Evolutionary conservation across 1,139 yeast genomes (phyloP).

Genomic region (Debaryomyces singareniensis): DNA sequence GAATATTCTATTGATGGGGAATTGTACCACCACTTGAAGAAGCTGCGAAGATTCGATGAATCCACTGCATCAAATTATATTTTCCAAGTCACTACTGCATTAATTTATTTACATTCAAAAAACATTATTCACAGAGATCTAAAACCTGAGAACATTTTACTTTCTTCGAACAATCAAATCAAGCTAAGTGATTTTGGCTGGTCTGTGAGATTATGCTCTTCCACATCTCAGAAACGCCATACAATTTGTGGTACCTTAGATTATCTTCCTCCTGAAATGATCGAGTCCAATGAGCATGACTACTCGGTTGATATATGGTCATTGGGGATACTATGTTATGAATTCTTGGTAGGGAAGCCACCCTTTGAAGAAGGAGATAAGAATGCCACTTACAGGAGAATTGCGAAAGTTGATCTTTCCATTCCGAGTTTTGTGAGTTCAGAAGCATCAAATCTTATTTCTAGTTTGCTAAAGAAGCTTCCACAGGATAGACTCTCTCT

Average conservation of each 20-base stretch:
- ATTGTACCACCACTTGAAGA: slow-evolving; percentile 64
- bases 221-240: slow-evolving; percentile 48
- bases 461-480: slow-evolving; percentile 51
- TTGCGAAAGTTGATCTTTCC: slow-evolving; percentile 66
- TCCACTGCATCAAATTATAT: slow-evolving; percentile 71
- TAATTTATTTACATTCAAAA: slow-evolving; percentile 68
- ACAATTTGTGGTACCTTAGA: slow-evolving; percentile 96
- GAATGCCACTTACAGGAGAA: slow-evolving; percentile 71
- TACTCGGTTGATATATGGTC: slow-evolving; percentile 88
- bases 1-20: slow-evolving; percentile 90
- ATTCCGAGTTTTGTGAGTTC: slow-evolving; percentile 65
- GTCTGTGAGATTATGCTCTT: slow-evolving; percentile 52
- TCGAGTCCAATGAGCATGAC: slow-evolving; percentile 77
- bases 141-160: slow-evolving; percentile 83
- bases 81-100: slow-evolving; percentile 76
- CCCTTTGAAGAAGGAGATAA: slow-evolving; percentile 83
- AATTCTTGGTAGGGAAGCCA: slow-evolving; percentile 81
- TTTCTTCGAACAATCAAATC: slow-evolving; percentile 65
- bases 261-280: slow-evolving; percentile 94
- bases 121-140: slow-evolving; percentile 86
- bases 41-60: slow-evolving; percentile 63
- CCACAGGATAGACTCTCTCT: slow-evolving; percentile 63
- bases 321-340: slow-evolving; percentile 80
- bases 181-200: slow-evolving; percentile 95
- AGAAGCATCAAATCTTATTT: slow-evolving; percentile 76